Evolutionary conservation across 2,329 filamentous ascomycete species (phyloP), one percentile per base, ranked within the genome.

Genomic region (Endoconidiophora polonica): DNA sequence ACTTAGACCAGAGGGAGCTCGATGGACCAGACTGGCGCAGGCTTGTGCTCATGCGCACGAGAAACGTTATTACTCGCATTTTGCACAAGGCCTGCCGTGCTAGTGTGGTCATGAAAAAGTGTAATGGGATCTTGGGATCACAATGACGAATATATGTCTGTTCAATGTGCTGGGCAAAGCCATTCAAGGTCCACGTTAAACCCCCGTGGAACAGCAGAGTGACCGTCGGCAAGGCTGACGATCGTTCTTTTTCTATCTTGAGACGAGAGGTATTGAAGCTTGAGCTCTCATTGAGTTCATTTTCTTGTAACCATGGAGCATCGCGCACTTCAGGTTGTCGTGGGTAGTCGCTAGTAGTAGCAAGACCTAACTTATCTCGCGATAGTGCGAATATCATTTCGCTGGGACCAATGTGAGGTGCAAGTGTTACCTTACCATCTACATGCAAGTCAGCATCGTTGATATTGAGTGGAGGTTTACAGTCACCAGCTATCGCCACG

Each of bases 331-430:
- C 41, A 23, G 29, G 48, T 22, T 46, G 50, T 64, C 63, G 52
- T 68, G 66, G 52, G 68, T 59, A 47, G 53, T 70, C 68, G 46
- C 66, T 70, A 3, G 68, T 66, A 23, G 72, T 72, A 2, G 71
- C 73, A 57, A 74, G 71, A 48, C 71, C 70, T 44, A 80, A 64
- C 58, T 79, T 74, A 36, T 76, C 66, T 14, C 74, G 67, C 0
- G 73, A 70, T 9, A 79, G 66, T 12, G 68, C 66, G 57, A 79
- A 80, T 5, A 78, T 62, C 70, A 78, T 76, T 56, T 79, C 76
- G 0, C 74, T 79, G 3, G 73, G 66, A 1, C 71, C 72, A 4
- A 58, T 58, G 50, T 74, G 71, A 2, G 69, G 61, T 2, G 62
- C 60, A 0, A 73, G 74, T 0, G 67, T 58, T 42, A 74, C 73